Evolutionary conservation across 371 early-diverging fungal species (phyloP).

Genomic region (Apophysomyces trapeziformis): DNA sequence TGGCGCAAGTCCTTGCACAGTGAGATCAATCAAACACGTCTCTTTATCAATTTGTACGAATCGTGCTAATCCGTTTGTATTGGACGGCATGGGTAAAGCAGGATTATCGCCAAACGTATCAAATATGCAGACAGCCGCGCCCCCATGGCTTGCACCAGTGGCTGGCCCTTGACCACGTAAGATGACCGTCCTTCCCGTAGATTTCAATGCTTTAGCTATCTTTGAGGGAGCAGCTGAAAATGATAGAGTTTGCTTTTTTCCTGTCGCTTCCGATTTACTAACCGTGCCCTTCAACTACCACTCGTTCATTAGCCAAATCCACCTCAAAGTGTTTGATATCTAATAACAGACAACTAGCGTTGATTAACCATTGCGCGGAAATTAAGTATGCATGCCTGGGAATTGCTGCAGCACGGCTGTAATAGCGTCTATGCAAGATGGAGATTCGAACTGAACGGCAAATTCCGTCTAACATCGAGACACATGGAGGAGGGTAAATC

Average conservation of each 20-base stretch:
- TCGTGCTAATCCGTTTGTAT: conserved; percentile 71
- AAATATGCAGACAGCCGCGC: conserved; percentile 89
- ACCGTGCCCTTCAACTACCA: conserved; percentile 65
- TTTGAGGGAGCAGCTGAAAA: conserved; percentile 61
- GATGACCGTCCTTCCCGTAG: conserved; percentile 68
- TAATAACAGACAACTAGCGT: not conserved
- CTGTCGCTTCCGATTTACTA: not conserved
- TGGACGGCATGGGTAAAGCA: conserved; percentile 37
- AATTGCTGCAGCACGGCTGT: conserved; percentile 50
- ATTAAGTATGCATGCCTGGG: conserved; percentile 37
- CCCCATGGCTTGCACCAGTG: conserved; percentile 55
- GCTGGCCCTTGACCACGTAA: conserved; percentile 74
- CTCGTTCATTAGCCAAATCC: conserved; percentile 54
- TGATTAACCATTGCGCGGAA: too few species aligned
- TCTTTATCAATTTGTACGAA: conserved; percentile 70
- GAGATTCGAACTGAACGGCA: conserved; percentile 79
- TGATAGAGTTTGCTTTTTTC: not conserved
- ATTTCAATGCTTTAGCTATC: conserved; percentile 56
- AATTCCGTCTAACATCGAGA: conserved; percentile 60
- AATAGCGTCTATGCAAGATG: conserved; percentile 68
- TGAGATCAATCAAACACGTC: conserved; percentile 73
- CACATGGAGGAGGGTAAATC: not conserved
- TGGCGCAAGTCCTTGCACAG: conserved; percentile 66
- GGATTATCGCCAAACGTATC: conserved; percentile 56
- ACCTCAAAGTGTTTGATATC: conserved; percentile 57